phyloP scores from a whole-genome alignment of 202 grass and related monocot species.

The Zoysia matrella region DNA sequence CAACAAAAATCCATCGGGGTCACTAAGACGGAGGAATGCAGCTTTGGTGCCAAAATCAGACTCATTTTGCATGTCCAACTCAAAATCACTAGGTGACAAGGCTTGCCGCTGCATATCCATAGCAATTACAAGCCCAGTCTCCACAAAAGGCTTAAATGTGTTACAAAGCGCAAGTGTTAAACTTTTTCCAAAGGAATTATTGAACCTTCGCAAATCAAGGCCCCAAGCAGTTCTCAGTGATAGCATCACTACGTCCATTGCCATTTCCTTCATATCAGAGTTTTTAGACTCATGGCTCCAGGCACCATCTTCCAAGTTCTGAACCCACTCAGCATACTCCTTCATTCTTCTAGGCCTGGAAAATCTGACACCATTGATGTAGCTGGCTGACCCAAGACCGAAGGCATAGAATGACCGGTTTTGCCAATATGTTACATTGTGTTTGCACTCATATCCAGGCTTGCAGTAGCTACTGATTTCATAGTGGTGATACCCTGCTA shows the following conservation, averaged over 20 bases:
- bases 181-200: constrained; percentile 60
- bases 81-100: constrained; percentile 46
- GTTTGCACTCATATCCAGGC: constrained; percentile 83
- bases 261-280: constrained; percentile 68
- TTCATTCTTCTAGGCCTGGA: constrained; percentile 91
- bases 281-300: constrained; percentile 41
- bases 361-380: constrained; percentile 73
- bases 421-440: constrained; percentile 90
- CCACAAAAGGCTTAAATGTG: constrained; percentile 65
- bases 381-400: constrained; percentile 85
- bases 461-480: constrained; percentile 97
- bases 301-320: constrained; percentile 63
- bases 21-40: constrained; percentile 74
- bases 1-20: constrained; percentile 86
- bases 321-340: constrained; percentile 82
- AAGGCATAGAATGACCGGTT: constrained; percentile 88
- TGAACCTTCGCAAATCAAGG: constrained; percentile 70
- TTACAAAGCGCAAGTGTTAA: constrained; percentile 54
- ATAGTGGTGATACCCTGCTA: constrained; percentile 80
- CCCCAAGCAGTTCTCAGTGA: constrained; percentile 83
- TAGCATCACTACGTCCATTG: constrained; percentile 90
- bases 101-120: constrained; percentile 50
- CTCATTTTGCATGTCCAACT: constrained; percentile 45
- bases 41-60: constrained; percentile 44
- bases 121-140: constrained; percentile 67